Evolutionary conservation across 306 rosid species (phyloP), one percentile per base, ranked within the genome.

Genomic region (Corylus americana): DNA sequence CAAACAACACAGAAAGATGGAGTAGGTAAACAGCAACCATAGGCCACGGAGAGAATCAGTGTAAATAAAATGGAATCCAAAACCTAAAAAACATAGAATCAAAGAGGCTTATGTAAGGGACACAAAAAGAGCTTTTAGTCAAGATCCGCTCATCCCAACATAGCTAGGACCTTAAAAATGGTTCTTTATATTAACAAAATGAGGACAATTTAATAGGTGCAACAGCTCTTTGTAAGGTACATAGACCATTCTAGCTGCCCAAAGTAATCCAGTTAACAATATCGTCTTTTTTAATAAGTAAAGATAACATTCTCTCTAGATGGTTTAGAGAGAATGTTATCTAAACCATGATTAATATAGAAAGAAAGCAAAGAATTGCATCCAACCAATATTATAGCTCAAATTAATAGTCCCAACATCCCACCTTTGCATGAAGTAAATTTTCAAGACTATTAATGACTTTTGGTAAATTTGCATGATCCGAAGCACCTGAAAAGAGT

Each of bases 391-490:
- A 80, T 42, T 27, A 62, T 16, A 49, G 77, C n/a, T 74, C 74
- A 80, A 59, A 76, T 67, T 44, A 29, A 72, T 68, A 76, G 73
- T 66, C 47, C 81, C 78, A 9, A 83, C 37, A 55, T 61, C 92
- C 76, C 86, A 95, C 98, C 98, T 90, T 95, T 57, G 98, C 92
- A 85, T 91, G 85, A 81, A 95, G 98, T 73, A 95, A 53, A 70
- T 27, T 71, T 80, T 92, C 98, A 68, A 95, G 97, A 90, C 98
- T 95, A 59, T 92, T 95, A 87, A 95, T 91, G 89, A 90, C 89
- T 90, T 85, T 95, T 54, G 89, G 73, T 77, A 95, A 82, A 85
- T 84, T 90, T 78, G 51, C 90, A 81, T 77, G 83, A 81, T 84
- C 79, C 55, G 91, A 85, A 89, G 95, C 81, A 74, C 89, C 98